phyloP scores from a whole-genome alignment of 2,329 filamentous ascomycete genomes.

The Paradendryphiella salina region DNA sequence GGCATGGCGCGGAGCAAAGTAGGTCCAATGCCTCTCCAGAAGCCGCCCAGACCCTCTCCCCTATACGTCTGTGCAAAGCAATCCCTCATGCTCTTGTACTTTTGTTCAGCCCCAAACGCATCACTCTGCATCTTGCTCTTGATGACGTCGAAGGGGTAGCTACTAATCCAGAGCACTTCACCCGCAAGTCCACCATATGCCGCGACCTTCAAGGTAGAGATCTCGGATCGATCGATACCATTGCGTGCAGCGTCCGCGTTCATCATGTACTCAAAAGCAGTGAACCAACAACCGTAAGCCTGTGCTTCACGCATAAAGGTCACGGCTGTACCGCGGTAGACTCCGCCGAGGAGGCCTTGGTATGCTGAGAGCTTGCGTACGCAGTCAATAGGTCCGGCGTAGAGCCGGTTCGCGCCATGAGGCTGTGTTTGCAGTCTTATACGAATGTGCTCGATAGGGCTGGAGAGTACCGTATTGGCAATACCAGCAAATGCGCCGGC shows the following conservation, averaged over 20 bases:
- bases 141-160: slow-evolving; percentile 94
- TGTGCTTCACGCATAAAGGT: slow-evolving; percentile 88
- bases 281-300: slow-evolving; percentile 95
- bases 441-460: slow-evolving; percentile 94
- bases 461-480: slow-evolving; percentile 84
- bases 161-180: slow-evolving; percentile 88
- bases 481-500: slow-evolving; percentile 91
- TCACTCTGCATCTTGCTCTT: slow-evolving; percentile 99
- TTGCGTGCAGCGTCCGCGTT: slow-evolving; percentile 82
- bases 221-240: slow-evolving; percentile 71
- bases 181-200: slow-evolving; percentile 91
- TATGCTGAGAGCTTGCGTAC: slow-evolving; percentile 76
- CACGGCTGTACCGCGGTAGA: slow-evolving; percentile 87
- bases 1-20: slow-evolving; percentile 95
- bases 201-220: slow-evolving; percentile 84
- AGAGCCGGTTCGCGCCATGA: slow-evolving; percentile 77
- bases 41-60: slow-evolving; percentile 75
- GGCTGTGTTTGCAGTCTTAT: slow-evolving; percentile 96
- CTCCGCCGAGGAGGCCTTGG: slow-evolving; percentile 69
- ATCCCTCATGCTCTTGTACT: slow-evolving; percentile 81
- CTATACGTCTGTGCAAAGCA: slow-evolving; percentile 84
- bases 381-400: slow-evolving; percentile 85
- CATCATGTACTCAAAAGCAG: slow-evolving; percentile 96
- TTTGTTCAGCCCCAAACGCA: slow-evolving; percentile 73
- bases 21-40: slow-evolving; percentile 93